A percentile compares a stretch with the other conserved stretches of the same genome.
Conservation (phyloP, 192 early-diverging fungal genomes). For the Gaertneriomyces semiglobifer region DNA sequence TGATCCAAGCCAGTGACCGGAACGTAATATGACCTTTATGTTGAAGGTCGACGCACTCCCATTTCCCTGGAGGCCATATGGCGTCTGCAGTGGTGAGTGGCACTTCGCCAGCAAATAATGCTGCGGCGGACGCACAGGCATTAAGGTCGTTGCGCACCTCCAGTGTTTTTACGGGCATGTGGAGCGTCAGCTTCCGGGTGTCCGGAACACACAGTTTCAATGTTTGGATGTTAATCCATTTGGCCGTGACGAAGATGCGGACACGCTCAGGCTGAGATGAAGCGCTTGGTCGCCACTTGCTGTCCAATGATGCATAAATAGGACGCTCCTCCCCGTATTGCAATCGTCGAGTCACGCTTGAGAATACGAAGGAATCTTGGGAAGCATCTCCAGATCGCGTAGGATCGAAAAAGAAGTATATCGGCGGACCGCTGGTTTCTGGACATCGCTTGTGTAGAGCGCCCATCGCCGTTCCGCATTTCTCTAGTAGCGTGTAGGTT, state of each 20-base stretch:
- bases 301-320: constrained; percentile 30
- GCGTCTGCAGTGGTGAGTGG: constrained; percentile 23
- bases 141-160: not conserved
- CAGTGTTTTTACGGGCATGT: not conserved
- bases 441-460: constrained; percentile 32
- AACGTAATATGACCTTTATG: constrained; percentile 35
- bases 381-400: constrained; percentile 22
- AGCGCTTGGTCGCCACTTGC: constrained; percentile 35
- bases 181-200: not conserved
- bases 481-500: constrained; percentile 29
- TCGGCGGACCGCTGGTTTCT: constrained; percentile 2
- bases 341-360: constrained; percentile 23
- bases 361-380: constrained; percentile 43
- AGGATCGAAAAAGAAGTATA: constrained; percentile 46
- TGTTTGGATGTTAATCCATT: not conserved
- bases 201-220: not conserved
- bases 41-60: constrained; percentile 35
- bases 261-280: constrained; percentile 28
- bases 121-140: constrained; percentile 6
- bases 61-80: constrained; percentile 31
- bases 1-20: constrained; percentile 43
- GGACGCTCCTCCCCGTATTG: constrained; percentile 32
- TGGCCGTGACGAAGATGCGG: constrained; percentile 7
- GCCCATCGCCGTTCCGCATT: constrained; percentile 46
- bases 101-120: constrained; percentile 21